Evolutionary conservation across 2,329 filamentous ascomycete genomes (phyloP), one percentile per base, ranked within the genome.

Genomic region (Penicillium sp.): DNA sequence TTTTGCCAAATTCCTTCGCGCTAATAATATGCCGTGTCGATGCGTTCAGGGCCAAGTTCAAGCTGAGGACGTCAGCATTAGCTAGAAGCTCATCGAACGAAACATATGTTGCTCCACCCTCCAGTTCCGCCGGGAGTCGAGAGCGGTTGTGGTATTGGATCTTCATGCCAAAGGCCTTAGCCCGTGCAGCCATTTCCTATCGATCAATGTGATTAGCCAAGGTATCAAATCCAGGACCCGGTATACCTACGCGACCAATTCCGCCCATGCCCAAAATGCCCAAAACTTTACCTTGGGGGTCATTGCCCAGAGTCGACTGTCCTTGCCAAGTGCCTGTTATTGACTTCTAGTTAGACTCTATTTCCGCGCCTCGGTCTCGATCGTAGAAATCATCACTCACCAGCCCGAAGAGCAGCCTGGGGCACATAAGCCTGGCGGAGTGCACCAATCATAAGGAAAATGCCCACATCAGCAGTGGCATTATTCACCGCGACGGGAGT

Each of bases 211-310:
- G 14, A 33, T 33, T 14, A 39, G 52, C 23, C 23, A 50, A 55
- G 48, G 53, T 55, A 23, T 29, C 19, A 14, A 21, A 23, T n/a
- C 4, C 8, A 33, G n/a, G 1, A 8, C 29, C 4, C 8, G 3
- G 26, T 25, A 25, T 48, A 63, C 72, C 64, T 71, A 79, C 78
- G 58, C 75, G 68, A 54, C 78, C 78, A 46, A 80, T 80, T 42
- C 78, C 78, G 23, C 78, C 78, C 78, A 80, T 80, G 2, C 78
- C 78, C 21, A 80, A 66, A 50, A 80, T 79, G 4, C 78, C 78
- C 3, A 80, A 70, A 19, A 73, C 67, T 59, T 80, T 80, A n/a
- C 70, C 72, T 59, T 74, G 70, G 29, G 78, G 78, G 59, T 80
- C 78, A 60, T 73, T 74, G n/a, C 78, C 78, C 7, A 79, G 64